Evolutionary conservation across 75 land plant genomes (phyloP).

Genomic region (Azolla pinnata): DNA sequence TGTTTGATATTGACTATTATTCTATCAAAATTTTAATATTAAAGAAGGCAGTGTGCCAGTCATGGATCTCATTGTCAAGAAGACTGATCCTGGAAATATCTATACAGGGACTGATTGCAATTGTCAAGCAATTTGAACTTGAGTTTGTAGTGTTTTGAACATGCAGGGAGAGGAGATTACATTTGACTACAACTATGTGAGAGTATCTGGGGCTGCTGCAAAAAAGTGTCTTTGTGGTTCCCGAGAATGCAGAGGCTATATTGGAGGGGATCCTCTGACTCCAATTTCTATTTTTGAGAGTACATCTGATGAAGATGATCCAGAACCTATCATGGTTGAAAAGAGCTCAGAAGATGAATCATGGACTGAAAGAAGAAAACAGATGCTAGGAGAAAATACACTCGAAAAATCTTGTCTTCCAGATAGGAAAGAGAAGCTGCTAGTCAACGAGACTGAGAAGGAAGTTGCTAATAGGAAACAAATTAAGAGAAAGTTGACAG

Average conservation of each 20-base stretch:
- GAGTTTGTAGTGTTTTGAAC: no score
- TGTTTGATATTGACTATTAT: no score
- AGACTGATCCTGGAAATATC: no score
- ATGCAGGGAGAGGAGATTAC: constrained; percentile 95
- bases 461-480: not conserved
- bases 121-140: no score
- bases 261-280: constrained; percentile 73
- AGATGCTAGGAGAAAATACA: not conserved
- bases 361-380: not conserved
- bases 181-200: constrained; percentile 85
- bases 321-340: constrained; percentile 60
- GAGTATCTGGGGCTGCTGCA: constrained; percentile 86
- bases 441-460: constrained; percentile 6
- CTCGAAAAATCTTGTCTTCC: no score
- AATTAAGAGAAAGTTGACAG: not conserved
- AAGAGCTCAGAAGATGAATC: constrained; percentile 15
- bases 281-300: constrained; percentile 40
- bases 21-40: no score
- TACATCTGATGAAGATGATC: constrained; percentile 78
- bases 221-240: constrained; percentile 92
- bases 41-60: no score
- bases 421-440: no score
- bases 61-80: no score
- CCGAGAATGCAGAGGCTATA: constrained; percentile 65
- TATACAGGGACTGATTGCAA: no score